Conservation (phyloP, 78 protist species). For the Dictyostelium firmibasis region DNA sequence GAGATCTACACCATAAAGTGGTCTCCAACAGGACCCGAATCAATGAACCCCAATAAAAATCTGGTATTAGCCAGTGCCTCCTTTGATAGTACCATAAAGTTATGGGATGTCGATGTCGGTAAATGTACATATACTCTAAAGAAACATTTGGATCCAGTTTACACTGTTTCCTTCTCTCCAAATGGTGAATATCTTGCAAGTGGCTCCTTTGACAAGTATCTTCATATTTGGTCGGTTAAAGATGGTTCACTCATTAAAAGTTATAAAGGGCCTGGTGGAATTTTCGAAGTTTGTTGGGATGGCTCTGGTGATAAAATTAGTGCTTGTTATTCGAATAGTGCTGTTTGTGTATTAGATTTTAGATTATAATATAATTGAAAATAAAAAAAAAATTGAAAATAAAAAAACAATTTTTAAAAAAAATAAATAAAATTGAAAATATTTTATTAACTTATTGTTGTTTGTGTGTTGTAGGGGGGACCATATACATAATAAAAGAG, state of each 20-base stretch:
- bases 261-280: constrained; percentile 85
- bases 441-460: too few relatives aligned
- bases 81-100: constrained; percentile 82
- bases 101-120: constrained; percentile 86
- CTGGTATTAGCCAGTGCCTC: constrained; percentile 87
- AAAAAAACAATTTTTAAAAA: not conserved
- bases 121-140: constrained; percentile 64
- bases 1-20: constrained; percentile 92
- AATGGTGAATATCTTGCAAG: constrained; percentile 89
- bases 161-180: constrained; percentile 90
- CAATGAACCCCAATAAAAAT: constrained; percentile 71
- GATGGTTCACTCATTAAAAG: constrained; percentile 85
- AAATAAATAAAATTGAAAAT: not conserved
- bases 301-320: constrained; percentile 74
- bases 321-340: constrained; percentile 75
- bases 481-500: too few relatives aligned
- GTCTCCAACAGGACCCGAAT: constrained; percentile 83
- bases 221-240: constrained; percentile 88
- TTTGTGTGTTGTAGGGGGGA: too few relatives aligned
- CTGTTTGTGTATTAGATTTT: constrained; percentile 78
- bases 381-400: not conserved
- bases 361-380: not conserved
- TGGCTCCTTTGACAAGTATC: constrained; percentile 86
- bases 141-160: constrained; percentile 88
- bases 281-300: constrained; percentile 93